A percentile compares a stretch with the other conserved stretches of the same genome.
Evolutionary conservation across 2,329 filamentous ascomycete species (phyloP).

Genomic region (Trichophyton benhamiae): DNA sequence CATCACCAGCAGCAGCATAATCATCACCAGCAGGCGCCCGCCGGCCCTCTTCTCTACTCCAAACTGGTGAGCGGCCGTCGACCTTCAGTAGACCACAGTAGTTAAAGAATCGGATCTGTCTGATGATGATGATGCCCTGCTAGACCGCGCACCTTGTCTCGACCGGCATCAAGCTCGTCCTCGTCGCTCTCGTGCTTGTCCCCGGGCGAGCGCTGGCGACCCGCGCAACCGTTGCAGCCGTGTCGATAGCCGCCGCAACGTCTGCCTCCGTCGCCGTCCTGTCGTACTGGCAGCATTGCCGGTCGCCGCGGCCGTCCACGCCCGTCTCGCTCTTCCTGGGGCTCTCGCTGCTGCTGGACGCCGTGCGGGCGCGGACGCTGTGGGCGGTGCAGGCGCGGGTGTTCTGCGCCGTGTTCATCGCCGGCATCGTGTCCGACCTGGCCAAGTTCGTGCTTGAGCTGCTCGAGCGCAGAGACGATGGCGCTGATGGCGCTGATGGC

Average conservation of each 20-base stretch:
- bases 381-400: not conserved
- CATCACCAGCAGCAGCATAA: not conserved
- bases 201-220: not conserved
- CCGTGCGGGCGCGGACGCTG: not conserved
- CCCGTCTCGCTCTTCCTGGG: not conserved
- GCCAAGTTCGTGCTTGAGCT: not conserved
- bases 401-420: not conserved
- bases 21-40: not conserved
- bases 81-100: not conserved
- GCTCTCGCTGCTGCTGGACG: not conserved
- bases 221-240: not conserved
- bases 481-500: not conserved
- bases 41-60: not conserved
- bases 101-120: not conserved
- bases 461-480: not conserved
- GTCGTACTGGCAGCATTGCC: not conserved
- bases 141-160: not conserved
- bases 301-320: not conserved
- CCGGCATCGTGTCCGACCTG: not conserved
- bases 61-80: not conserved
- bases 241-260: not conserved
- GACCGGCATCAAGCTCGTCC: not conserved
- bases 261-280: not conserved
- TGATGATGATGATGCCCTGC: not conserved
- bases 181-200: not conserved